Base-by-base conservation (phyloP, 208 protist species). In the Acanthamoeba royreba region DNA sequence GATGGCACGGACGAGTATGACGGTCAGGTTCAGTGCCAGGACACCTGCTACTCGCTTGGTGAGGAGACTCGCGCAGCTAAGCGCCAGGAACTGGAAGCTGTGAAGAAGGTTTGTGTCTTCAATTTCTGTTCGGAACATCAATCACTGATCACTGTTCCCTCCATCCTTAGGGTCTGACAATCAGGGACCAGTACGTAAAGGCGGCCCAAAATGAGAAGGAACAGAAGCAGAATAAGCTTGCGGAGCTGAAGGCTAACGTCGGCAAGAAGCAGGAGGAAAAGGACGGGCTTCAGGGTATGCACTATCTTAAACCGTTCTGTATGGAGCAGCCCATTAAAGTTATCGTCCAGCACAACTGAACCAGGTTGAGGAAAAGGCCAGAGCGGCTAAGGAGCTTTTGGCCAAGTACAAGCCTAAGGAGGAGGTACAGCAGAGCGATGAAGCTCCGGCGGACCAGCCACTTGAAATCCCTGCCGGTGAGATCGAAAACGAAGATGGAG, bases 1-100 rank as follows among this genome's bases (percentile, higher is more conserved):
- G 98, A 99, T 88, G 98, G 98, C 52, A 98, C 97, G 42, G 98
- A 99, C 94, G 98, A 99, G 94, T 77, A 93, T 28, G 77, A 33
- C 33, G 93, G 92, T 31, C 42, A 38, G 46, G 94, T 92, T 4
- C 40, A 69, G 35, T 98, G 98, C 88, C 81, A 95, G 22, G 97
- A 98, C 85, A 93, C 95, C 11, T 99, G 98, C 93, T 96, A 49
- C 25, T 69, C 88, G 35, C 58, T 86, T 7, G 94, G 93, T 28
- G 58, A 46, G 42, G 92, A 93, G 92, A 47, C 63, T 19, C 87
- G 93, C 25, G 47, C 35, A 2, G 87, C 43, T 13, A 94, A 90
- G 63, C 40, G 63, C 28, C n/a, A 91, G 35, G 66, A 94, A 55
- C 33, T 94, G 28, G 92, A 95, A 31, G 46, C 47, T 46, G 52